Percentiles rank a stretch among this genome's conserved stretches.
phyloP scores from a whole-genome alignment of 2,329 filamentous ascomycete species.

The Golovinomyces cichoracearum region DNA sequence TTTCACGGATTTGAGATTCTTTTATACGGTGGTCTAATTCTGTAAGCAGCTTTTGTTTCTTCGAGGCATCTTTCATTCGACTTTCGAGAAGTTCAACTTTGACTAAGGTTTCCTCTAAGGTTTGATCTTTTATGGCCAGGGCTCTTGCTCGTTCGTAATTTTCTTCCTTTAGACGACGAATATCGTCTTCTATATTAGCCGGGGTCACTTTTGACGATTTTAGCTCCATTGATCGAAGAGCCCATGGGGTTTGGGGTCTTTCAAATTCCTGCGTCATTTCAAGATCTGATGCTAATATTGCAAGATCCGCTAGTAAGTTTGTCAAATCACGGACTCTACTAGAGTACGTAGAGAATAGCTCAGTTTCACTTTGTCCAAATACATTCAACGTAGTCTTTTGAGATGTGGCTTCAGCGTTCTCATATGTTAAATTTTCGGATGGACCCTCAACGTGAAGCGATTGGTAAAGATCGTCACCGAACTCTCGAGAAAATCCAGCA shows the following conservation, averaged over 20 bases:
- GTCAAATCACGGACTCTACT: slow-evolving; percentile 39
- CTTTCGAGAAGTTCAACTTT: slow-evolving; percentile 84
- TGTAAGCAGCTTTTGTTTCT: slow-evolving; percentile 44
- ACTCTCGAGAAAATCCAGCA: slow-evolving; percentile 35
- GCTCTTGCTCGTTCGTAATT: slow-evolving; percentile 50
- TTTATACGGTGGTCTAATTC: slow-evolving; percentile 36
- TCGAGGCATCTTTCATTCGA: slow-evolving; percentile 57
- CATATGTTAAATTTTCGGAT: slow-evolving; percentile 36
- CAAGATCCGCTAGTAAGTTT: slow-evolving; percentile 41
- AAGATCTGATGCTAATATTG: slow-evolving; percentile 41
- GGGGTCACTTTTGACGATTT: slow-evolving; percentile 58
- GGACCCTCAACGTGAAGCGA: slow-evolving; percentile 49
- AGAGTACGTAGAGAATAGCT: slow-evolving; percentile 43
- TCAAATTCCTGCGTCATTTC: slow-evolving; percentile 59
- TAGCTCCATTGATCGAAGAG: slow-evolving; percentile 53
- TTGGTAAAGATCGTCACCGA: slow-evolving; percentile 36
- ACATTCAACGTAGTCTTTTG: slow-evolving; percentile 25
- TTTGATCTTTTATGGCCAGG: slow-evolving; percentile 50
- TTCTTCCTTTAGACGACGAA: slow-evolving; percentile 54
- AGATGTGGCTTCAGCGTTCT: slow-evolving; percentile 39
- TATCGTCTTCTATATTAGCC: slow-evolving; percentile 61
- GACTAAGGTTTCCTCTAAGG: slow-evolving; percentile 63
- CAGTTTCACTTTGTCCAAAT: slow-evolving; percentile 33
- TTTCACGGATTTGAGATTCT: slow-evolving; percentile 24
- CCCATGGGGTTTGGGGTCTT: slow-evolving; percentile 51